Evolutionary conservation across 2,329 filamentous ascomycete genomes (phyloP).

Genomic region (Diplocarpon mali): DNA sequence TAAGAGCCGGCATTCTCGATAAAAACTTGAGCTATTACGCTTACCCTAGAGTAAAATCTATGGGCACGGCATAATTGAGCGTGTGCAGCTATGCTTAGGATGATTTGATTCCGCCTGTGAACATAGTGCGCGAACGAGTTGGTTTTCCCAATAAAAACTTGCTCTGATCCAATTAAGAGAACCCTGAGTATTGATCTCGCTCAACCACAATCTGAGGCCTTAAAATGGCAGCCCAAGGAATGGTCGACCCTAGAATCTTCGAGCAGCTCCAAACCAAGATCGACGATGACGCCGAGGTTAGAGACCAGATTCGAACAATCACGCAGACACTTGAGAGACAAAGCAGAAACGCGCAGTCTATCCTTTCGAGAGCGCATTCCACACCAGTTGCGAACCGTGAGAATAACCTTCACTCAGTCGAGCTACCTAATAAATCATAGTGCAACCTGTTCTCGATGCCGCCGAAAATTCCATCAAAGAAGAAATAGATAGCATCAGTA

Average conservation of each 20-base stretch:
- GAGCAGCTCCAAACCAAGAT: constrained; percentile 78
- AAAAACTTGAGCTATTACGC: too few species aligned
- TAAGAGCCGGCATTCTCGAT: too few species aligned
- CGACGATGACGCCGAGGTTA: constrained; percentile 72
- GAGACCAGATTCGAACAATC: constrained; percentile 74
- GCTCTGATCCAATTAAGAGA: too few species aligned
- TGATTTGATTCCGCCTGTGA: too few species aligned
- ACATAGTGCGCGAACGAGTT: too few species aligned
- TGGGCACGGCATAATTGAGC: too few species aligned
- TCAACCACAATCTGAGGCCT: too few species aligned
- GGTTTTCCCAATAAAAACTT: neutral
- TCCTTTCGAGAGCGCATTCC: constrained; percentile 82
- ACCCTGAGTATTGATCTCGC: too few species aligned
- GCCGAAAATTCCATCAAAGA: constrained; percentile 60
- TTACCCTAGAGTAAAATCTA: too few species aligned
- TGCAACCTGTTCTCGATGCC: constrained; percentile 55
- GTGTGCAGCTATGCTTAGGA: too few species aligned
- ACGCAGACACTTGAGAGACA: constrained; percentile 74
- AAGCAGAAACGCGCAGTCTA: constrained; percentile 69
- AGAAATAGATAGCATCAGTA: constrained; percentile 58
- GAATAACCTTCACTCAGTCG: constrained; percentile 22
- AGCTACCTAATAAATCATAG: constrained; percentile 32
- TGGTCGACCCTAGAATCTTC: constrained; percentile 64
- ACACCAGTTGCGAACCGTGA: constrained; percentile 56
- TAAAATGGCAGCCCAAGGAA: constrained; percentile 14